Percentiles rank a stretch among this genome's conserved stretches.
Conservation (phyloP, 1,284 basidiomycete species). For the Irpex lacteus region DNA sequence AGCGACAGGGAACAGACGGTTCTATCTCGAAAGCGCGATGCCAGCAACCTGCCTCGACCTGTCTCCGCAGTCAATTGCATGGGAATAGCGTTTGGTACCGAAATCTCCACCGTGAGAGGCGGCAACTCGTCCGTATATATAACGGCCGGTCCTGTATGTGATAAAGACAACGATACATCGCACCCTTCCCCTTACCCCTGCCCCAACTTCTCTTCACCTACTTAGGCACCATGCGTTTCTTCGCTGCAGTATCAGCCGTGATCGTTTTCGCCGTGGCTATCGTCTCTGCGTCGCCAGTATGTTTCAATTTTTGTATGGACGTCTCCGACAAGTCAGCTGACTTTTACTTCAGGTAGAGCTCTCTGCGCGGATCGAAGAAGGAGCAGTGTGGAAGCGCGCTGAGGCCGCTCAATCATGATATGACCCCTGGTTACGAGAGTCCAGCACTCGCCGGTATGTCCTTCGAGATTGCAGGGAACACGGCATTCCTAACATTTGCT, state of each 20-base stretch:
- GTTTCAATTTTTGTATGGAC: background rate
- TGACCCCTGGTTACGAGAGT: background rate
- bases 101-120: background rate
- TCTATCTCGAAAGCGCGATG: background rate
- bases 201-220: background rate
- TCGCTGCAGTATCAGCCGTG: background rate
- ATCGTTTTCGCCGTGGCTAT: background rate
- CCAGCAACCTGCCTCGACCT: background rate
- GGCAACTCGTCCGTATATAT: background rate
- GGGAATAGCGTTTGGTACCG: background rate
- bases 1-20: background rate
- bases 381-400: background rate
- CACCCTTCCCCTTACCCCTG: background rate
- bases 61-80: background rate
- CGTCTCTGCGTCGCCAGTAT: background rate
- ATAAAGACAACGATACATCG: background rate
- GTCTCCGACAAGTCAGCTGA: background rate
- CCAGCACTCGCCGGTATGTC: background rate
- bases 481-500: background rate
- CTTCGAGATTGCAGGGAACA: background rate
- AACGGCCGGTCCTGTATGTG: background rate
- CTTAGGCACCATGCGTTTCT: background rate
- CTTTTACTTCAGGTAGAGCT: background rate
- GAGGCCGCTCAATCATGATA: background rate
- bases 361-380: background rate